Evolutionary conservation across 106 monocot species (phyloP).

Genomic region (Phalaenopsis aphrodite): DNA sequence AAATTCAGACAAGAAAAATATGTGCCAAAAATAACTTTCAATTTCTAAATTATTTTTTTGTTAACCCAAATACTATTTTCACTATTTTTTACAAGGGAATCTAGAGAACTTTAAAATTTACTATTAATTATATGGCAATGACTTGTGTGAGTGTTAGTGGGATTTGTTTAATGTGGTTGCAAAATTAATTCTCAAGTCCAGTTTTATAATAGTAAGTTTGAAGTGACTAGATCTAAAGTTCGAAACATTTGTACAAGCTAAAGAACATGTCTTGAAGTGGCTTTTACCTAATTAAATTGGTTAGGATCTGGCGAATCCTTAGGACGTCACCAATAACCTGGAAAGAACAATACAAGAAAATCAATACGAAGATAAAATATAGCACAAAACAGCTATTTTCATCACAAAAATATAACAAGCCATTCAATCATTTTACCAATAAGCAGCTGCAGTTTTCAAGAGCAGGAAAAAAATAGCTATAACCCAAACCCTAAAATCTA

Average conservation of each 20-base stretch:
- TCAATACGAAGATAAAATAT: background rate
- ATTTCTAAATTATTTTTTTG: too few species aligned
- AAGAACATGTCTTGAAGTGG: background rate
- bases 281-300: slow-evolving; percentile 66
- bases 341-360: slow-evolving; percentile 9
- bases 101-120: background rate
- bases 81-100: background rate
- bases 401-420: background rate
- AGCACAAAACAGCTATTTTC: background rate
- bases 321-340: slow-evolving; percentile 76
- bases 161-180: too few species aligned
- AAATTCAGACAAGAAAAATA: too few species aligned
- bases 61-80: background rate
- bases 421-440: background rate
- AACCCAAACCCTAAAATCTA: background rate
- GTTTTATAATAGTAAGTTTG: background rate
- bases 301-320: slow-evolving; percentile 73
- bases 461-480: background rate
- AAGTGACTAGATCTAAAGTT: background rate
- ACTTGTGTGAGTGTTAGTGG: background rate
- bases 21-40: too few species aligned
- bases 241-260: background rate
- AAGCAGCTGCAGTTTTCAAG: background rate
- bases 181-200: background rate
- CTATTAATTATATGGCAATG: background rate